Conservation (phyloP, 2,329 filamentous ascomycete species). For the Cercospora sp. region DNA sequence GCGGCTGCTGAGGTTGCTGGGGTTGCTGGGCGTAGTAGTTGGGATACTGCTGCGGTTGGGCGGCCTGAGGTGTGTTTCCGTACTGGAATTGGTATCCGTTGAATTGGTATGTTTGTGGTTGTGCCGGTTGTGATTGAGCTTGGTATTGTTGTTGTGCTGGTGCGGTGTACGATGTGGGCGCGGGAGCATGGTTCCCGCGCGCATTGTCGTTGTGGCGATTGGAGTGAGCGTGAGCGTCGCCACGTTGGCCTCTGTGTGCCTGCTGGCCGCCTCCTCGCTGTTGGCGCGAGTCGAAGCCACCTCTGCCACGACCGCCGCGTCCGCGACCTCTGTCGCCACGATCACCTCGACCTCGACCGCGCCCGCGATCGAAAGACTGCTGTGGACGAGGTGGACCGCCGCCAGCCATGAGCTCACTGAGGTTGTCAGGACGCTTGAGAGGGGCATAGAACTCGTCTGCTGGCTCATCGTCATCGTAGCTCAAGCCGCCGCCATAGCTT, state of each 20-base stretch:
- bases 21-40: constrained; percentile 26
- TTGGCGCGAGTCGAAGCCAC: constrained; percentile 17
- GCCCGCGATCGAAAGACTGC: constrained; percentile 40
- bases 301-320: constrained; percentile 19
- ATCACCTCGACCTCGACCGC: constrained; percentile 37
- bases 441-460: constrained; percentile 51
- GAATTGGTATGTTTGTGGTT: constrained; percentile 73
- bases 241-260: constrained; percentile 14
- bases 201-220: constrained; percentile 31
- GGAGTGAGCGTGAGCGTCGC: constrained; percentile 31
- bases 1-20: constrained; percentile 24
- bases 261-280: constrained; percentile 18
- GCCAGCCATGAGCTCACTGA: constrained; percentile 33
- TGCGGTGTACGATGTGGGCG: constrained; percentile 2
- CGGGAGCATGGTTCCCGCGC: constrained; percentile 18
- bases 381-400: constrained; percentile 35
- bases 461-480: constrained; percentile 47
- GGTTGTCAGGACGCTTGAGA: constrained; percentile 50
- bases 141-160: constrained; percentile 13
- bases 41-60: constrained; percentile 29
- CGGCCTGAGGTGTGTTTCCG: constrained; percentile 18
- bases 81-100: constrained; percentile 51
- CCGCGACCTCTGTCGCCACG: constrained; percentile 28
- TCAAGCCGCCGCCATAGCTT: constrained; percentile 32
- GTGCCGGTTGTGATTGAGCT: constrained; percentile 49